phyloP scores from a whole-genome alignment of 2,329 filamentous ascomycete species.

The Dothideomycetes sp. region DNA sequence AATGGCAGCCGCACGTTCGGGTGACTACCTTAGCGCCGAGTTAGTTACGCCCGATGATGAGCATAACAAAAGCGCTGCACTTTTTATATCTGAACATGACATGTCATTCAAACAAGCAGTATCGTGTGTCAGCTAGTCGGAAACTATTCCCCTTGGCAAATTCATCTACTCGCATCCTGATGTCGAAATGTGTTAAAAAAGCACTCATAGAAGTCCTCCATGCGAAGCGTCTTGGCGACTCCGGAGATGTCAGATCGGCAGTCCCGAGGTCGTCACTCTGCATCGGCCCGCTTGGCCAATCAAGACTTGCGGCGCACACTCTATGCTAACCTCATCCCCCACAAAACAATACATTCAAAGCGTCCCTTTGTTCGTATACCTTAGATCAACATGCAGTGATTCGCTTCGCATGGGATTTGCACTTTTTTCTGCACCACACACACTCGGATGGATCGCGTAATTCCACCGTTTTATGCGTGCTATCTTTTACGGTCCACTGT shows the following conservation, averaged over 20 bases:
- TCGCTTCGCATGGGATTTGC: too few species aligned
- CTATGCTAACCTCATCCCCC: not conserved
- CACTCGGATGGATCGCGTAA: slow-evolving; percentile 38
- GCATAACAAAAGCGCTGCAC: too few species aligned
- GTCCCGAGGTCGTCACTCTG: not conserved
- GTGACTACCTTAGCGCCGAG: not conserved
- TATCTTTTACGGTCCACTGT: slow-evolving; percentile 83
- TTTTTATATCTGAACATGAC: too few species aligned
- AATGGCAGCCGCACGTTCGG: not conserved
- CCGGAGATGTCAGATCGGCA: not conserved
- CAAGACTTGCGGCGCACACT: not conserved
- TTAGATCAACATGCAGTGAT: too few species aligned
- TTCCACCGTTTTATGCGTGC: slow-evolving; percentile 86
- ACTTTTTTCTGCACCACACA: too few species aligned
- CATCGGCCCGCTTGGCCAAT: not conserved
- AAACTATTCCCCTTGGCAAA: too few species aligned
- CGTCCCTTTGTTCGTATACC: too few species aligned
- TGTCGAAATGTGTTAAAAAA: too few species aligned
- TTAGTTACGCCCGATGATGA: not conserved
- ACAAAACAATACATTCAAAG: not conserved
- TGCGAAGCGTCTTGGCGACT: not conserved
- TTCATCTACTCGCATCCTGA: too few species aligned
- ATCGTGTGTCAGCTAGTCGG: too few species aligned
- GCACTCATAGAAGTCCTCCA: too few species aligned
- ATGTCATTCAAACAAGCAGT: too few species aligned